These are phyloP conservation scores for Phytophthora palmivora DNA, from an alignment of 352 stramenopile species.

Conservation along the genomic window DNA sequence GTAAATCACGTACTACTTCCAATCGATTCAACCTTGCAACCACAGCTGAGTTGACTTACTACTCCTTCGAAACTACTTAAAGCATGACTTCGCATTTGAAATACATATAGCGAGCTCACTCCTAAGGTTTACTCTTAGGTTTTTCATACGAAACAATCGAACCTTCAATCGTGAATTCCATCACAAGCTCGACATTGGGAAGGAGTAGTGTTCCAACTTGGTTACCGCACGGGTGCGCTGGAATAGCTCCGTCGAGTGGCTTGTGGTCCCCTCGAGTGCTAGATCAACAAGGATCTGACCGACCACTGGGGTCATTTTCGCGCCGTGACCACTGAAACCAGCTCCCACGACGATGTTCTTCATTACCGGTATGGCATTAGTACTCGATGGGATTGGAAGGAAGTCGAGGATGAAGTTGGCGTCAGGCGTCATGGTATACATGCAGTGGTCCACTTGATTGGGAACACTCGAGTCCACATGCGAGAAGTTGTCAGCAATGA, in stretches of 20 bases:
- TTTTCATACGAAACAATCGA: too few species aligned
- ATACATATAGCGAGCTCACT: too few species aligned
- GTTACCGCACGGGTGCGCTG: conserved; percentile 18
- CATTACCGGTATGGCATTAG: not conserved
- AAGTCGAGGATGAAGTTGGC: conserved; percentile 81
- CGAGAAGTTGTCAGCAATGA: conserved; percentile 55
- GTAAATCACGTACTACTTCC: too few species aligned
- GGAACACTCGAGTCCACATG: conserved; percentile 51
- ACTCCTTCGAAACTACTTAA: conserved; percentile 1
- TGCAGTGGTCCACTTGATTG: conserved; percentile 66
- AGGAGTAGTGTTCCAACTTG: conserved; percentile 8
- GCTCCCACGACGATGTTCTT: conserved; percentile 74
- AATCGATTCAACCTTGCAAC: too few species aligned
- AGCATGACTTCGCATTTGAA: conserved; percentile 14
- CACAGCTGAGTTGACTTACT: too few species aligned
- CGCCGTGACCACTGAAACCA: conserved; percentile 84
- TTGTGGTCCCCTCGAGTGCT: conserved; percentile 54
- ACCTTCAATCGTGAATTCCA: not conserved
- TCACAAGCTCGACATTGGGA: conserved; percentile 10
- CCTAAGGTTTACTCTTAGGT: too few species aligned
- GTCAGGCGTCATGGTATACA: conserved; percentile 88
- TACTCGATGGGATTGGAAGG: conserved; percentile 19
- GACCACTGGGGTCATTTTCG: conserved; percentile 88
- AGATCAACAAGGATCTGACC: conserved; percentile 82
- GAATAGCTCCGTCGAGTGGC: conserved; percentile 55